Base-by-base conservation (phyloP, 106 monocot species). In the Alisma plantagoaquatica region DNA sequence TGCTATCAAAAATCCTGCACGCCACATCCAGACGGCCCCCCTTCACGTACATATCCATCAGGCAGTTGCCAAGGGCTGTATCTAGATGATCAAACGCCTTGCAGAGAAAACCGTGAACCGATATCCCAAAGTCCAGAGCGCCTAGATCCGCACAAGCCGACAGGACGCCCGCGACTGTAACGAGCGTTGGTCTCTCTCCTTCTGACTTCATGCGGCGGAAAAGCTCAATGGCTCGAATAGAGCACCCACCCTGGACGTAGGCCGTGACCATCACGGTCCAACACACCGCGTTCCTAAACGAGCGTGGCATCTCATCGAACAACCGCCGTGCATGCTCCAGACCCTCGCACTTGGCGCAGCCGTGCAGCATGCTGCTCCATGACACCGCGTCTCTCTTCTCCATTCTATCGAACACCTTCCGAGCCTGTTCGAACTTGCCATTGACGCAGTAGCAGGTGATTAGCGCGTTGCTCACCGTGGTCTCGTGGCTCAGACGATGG, bases 41-140 rank as follows among this genome's bases (percentile, higher is more conserved):
- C 45, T 79, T 79, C n/a, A 70, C 59, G 33, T 79, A 79, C 79
- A 79, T 62, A 53, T 79, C 79, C 2, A 79, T 29, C 27, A 79
- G 54, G 18, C 70, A 55, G 26, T 69, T 79, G 25, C 8, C 33
- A 10, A 73, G 30, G 10, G 60, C 24, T 2, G 48, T 31, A 38
- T 68, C 59, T 29, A 23, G 17, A 27, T 43, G 41, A 9, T 38
- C 9, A 10, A n/a, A 17, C 29, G 28, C 70, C 50, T 57, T 79
- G n/a, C 35, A 45, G 2, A 66, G 41, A 23, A 53, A 66, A 2
- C 29, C 52, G 23, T 79, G 74, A 16, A 79, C 29, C 49, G 54
- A 61, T 35, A 44, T 52, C 2, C 79, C 79, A 2, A 59, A 29
- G 29, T 54, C 64, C 43, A 79, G 33, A 23, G 79, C 69, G 17